Conservation (phyloP, 305 asterid genomes). For the Fraxinus dipetala region DNA sequence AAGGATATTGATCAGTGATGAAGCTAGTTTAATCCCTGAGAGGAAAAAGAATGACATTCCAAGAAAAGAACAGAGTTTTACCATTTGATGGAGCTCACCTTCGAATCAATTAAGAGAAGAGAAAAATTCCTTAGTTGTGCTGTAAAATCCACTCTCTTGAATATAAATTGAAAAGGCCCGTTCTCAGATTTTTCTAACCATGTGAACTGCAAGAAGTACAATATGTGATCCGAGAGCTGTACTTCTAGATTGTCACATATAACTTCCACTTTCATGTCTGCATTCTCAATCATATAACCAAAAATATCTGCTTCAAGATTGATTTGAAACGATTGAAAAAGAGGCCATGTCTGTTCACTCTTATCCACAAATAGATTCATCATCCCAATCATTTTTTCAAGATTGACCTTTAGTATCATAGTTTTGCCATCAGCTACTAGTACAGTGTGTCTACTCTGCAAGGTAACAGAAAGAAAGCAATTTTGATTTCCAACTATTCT, state of each 20-base stretch:
- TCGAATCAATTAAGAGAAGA: conserved; percentile 73
- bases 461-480: conserved; percentile 53
- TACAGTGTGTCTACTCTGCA: conserved; percentile 53
- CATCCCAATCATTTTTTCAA: conserved; percentile 53
- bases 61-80: background rate
- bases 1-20: background rate
- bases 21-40: background rate
- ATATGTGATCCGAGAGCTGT: conserved; percentile 63
- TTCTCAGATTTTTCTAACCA: conserved; percentile 54
- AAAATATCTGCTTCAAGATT: conserved; percentile 54
- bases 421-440: conserved; percentile 51
- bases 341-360: conserved; percentile 56
- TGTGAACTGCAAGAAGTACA: conserved; percentile 51
- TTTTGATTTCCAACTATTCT: conserved; percentile 38
- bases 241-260: conserved; percentile 62
- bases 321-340: conserved; percentile 67
- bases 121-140: conserved; percentile 64
- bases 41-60: conserved; percentile 6
- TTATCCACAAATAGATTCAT: conserved; percentile 49
- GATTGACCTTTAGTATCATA: conserved; percentile 43
- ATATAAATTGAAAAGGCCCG: conserved; percentile 39
- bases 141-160: conserved; percentile 47
- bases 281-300: conserved; percentile 35
- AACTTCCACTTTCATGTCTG: conserved; percentile 44
- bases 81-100: conserved; percentile 44